phyloP scores from a whole-genome alignment of 2,329 filamentous ascomycete genomes.

The Pseudogymnoascus sp. region DNA sequence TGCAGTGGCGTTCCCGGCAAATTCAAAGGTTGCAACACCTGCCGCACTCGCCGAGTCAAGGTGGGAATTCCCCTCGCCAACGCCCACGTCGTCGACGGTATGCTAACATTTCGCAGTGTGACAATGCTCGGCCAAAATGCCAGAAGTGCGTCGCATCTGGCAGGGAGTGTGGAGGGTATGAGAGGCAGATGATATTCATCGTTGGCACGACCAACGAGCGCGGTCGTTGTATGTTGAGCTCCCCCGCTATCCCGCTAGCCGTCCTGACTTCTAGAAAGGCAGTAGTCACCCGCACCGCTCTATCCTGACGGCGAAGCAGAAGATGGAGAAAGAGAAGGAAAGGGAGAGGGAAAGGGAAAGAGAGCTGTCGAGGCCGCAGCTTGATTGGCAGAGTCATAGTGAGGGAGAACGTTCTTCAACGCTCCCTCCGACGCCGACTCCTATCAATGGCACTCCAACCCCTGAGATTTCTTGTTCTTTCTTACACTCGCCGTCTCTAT shows the following conservation, averaged over 20 bases:
- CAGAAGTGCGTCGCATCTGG: slow-evolving; percentile 52
- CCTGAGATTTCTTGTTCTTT: neutral
- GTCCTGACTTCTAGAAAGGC: neutral
- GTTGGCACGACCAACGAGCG: slow-evolving; percentile 39
- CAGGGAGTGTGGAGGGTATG: slow-evolving; percentile 54
- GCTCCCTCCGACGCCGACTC: neutral
- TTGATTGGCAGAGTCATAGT: neutral
- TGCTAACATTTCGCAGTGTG: slow-evolving; percentile 40
- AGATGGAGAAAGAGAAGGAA: neutral
- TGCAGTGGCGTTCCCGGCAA: slow-evolving; percentile 53
- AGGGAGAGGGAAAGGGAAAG: neutral
- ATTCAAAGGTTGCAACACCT: slow-evolving; percentile 59
- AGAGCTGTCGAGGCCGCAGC: neutral
- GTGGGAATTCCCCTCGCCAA: slow-evolving; percentile 31
- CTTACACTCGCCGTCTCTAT: neutral
- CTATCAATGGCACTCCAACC: neutral
- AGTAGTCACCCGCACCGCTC: slow-evolving; percentile 4
- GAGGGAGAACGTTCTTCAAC: neutral
- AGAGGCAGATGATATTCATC: slow-evolving; percentile 57
- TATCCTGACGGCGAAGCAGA: neutral
- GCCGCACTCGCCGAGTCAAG: slow-evolving; percentile 51
- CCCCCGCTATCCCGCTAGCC: slow-evolving; percentile 1
- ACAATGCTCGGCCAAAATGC: slow-evolving; percentile 53
- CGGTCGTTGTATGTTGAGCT: slow-evolving; percentile 9
- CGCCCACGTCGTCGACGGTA: neutral